Evolutionary conservation across 306 rosid species (phyloP), one percentile per base, ranked within the genome.

Genomic region (Cyamopsis tetragonoloba): DNA sequence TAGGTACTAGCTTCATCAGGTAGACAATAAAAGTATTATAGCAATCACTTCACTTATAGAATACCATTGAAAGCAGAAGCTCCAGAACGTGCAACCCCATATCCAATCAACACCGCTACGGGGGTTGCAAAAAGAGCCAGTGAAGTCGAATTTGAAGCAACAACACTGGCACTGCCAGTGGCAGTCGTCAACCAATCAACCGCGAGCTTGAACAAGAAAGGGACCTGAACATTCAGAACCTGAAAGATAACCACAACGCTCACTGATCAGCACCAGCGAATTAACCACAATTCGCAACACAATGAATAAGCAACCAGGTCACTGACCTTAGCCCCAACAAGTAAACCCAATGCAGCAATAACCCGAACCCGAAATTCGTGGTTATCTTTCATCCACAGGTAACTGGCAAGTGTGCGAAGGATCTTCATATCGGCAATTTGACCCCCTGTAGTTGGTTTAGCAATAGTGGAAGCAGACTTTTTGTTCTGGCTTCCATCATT

Each of bases 211-310:
- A 93, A 93, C 48, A 93, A 81, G 85, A 93, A 93, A 20, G 99
- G 99, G 51, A 93, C 99, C 78, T 93, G 97, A 71, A 93, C 96
- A 82, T 93, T 93, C 85, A 93, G 72, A 68, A 93, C 91, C 96
- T 90, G 85, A 68, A 78, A 31, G 51, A 70, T 49, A 53, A 59
- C 18, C 3, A 77, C 60, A 53, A 69, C 42, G 11, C 46, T 19
- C 65, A 39, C 5, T 15, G n/a, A 69, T 37, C 39, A 68, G 47
- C 74, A 31, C 68, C 60, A 23, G 35, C 32, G 62, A 20, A 68
- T 30, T 59, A 72, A 56, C 46, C 67, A 27, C 42, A 57, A 4
- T n/a, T n/a, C 62, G 30, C 48, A 39, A 63, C 62, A 55, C 41
- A 20, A 38, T 32, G 20, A 62, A 38, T 18, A 59, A 46, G 4